These are phyloP conservation scores for Amaranthus palmeri DNA, from an alignment of 148 eudicot species.

Conservation along the genomic window DNA sequence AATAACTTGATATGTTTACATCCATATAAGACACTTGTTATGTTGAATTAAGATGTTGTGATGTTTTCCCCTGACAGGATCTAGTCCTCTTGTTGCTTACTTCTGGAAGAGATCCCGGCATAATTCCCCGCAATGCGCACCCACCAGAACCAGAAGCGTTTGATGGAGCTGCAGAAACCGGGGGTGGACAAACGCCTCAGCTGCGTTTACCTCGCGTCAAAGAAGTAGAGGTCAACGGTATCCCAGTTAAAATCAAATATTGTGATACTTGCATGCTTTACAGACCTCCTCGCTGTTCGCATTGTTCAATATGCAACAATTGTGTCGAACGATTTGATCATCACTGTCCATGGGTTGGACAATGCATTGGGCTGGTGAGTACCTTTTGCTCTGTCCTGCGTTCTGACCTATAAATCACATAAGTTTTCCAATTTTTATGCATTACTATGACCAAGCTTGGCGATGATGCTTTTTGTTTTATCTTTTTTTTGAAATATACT, in stretches of 20 bases:
- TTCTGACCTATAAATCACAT: background rate
- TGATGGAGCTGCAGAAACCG: constrained; percentile 72
- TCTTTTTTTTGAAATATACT: no score
- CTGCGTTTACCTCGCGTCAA: constrained; percentile 81
- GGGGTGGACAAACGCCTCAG: constrained; percentile 89
- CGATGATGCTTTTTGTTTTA: no score
- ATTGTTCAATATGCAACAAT: constrained; percentile 97
- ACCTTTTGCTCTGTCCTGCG: background rate
- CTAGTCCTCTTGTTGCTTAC: constrained; percentile 74
- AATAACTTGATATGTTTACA: no score
- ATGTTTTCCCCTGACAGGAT: constrained; percentile 45
- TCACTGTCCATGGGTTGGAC: constrained; percentile 99
- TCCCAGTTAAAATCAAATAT: constrained; percentile 87
- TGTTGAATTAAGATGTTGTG: background rate
- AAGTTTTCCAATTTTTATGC: no score
- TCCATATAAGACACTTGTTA: background rate
- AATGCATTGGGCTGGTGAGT: constrained; percentile 97
- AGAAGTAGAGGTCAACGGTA: constrained; percentile 94
- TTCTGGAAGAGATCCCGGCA: constrained; percentile 98
- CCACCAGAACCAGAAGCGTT: constrained; percentile 91
- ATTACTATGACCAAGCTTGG: no score
- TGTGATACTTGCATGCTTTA: constrained; percentile 99
- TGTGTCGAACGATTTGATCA: constrained; percentile 98
- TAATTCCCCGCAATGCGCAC: constrained; percentile 92
- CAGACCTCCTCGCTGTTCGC: constrained; percentile 98